Evolutionary conservation across 495 filamentous ascomycete genomes (phyloP).

Genomic region (Penicillium fimorum): DNA sequence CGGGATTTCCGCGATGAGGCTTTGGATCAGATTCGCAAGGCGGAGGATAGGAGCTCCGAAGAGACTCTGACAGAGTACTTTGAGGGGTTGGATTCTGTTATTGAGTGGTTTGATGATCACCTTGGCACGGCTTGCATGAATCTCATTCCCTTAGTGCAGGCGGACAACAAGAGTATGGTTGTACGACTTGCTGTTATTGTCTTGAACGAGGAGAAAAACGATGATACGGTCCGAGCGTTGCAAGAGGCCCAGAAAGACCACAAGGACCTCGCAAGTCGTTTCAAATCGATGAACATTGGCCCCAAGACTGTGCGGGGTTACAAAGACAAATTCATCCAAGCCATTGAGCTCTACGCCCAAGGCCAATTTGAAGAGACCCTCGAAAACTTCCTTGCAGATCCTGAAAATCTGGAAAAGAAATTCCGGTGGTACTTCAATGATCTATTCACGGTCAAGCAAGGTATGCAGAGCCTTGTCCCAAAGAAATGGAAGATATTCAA

Average conservation of each 20-base stretch:
- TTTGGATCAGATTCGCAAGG: slow-evolving; percentile 85
- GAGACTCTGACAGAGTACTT: slow-evolving; percentile 87
- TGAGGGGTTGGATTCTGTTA: slow-evolving; percentile 75
- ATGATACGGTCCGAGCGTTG: slow-evolving; percentile 82
- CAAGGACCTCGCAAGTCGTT: slow-evolving; percentile 85
- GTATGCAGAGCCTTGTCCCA: slow-evolving; percentile 85
- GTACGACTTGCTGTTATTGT: slow-evolving; percentile 89
- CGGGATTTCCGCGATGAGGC: slow-evolving; percentile 93
- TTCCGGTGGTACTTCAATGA: slow-evolving; percentile 98
- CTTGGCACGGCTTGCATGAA: slow-evolving; percentile 84
- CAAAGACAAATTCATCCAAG: slow-evolving; percentile 88
- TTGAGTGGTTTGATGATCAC: slow-evolving; percentile 95
- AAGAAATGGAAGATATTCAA: slow-evolving; percentile 97
- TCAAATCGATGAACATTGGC: slow-evolving; percentile 91
- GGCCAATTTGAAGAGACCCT: slow-evolving; percentile 72
- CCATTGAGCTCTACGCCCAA: slow-evolving; percentile 70
- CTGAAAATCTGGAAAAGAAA: slow-evolving; percentile 77
- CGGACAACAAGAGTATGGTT: slow-evolving; percentile 82
- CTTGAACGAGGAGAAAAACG: slow-evolving; percentile 92
- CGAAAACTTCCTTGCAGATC: slow-evolving; percentile 75
- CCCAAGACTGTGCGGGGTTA: slow-evolving; percentile 92
- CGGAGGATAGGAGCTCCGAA: slow-evolving; percentile 69
- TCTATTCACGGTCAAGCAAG: slow-evolving; percentile 83
- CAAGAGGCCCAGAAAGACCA: slow-evolving; percentile 94
- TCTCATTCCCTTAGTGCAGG: slow-evolving; percentile 78